Conservation (phyloP, 169 alveolate genomes). For the Ichthyophthirius multifiliis region DNA sequence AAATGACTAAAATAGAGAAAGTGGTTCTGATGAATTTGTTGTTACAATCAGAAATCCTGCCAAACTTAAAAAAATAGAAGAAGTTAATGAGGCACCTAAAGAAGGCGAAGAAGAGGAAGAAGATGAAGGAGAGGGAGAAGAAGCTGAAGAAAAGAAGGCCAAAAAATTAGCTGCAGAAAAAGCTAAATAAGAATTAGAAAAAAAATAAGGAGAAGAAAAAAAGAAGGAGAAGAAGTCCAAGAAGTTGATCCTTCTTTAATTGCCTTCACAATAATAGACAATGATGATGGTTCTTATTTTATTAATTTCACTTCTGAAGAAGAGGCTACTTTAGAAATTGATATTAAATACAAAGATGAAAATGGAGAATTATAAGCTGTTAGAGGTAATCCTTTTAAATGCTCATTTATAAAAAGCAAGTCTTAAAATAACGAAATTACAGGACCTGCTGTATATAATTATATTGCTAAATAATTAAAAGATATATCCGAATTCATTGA, state of each 20-base stretch:
- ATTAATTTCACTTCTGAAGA: conserved; percentile 59
- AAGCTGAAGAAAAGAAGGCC: conserved; percentile 51
- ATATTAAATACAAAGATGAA: conserved; percentile 88
- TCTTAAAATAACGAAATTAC: conserved; percentile 84
- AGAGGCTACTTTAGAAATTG: conserved; percentile 66
- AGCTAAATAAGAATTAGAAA: conserved; percentile 76
- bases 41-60: conserved; percentile 67
- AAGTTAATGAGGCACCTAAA: conserved; percentile 15
- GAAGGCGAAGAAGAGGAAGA: conserved; percentile 27
- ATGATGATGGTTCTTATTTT: conserved; percentile 71
- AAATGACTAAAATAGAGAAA: conserved; percentile 87
- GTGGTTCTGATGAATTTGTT: conserved; percentile 91
- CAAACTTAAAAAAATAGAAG: not conserved
- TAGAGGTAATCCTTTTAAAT: conserved; percentile 91
- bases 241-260: conserved; percentile 26
- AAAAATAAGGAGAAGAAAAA: too few species aligned
- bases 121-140: conserved; percentile 34
- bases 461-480: conserved; percentile 84
- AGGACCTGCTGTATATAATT: conserved; percentile 87
- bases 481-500: conserved; percentile 76
- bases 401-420: conserved; percentile 69
- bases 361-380: conserved; percentile 83
- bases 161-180: conserved; percentile 56
- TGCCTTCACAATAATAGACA: conserved; percentile 41
- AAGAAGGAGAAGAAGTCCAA: conserved; percentile 84